These are phyloP conservation scores for Tricholoma hemisulphureum DNA, from an alignment of 768 basidiomycete species.

Conservation along the genomic window DNA sequence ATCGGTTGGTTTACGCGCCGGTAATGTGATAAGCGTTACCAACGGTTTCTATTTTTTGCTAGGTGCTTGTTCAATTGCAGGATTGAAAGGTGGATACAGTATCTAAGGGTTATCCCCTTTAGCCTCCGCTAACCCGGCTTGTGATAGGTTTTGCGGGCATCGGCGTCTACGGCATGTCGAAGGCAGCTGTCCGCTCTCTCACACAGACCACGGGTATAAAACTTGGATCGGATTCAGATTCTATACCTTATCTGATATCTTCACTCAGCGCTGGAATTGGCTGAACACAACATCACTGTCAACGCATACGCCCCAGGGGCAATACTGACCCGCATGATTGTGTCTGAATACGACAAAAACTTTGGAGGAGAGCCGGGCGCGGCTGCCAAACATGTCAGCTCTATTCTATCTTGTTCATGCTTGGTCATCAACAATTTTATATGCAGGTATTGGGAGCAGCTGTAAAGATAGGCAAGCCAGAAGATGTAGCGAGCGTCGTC, in stretches of 20 bases:
- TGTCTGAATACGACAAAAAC: background rate
- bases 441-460: background rate
- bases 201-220: conserved; percentile 38
- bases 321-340: background rate
- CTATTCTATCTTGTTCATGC: background rate
- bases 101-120: no score
- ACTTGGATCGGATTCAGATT: background rate
- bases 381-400: background rate
- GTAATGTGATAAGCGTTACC: no score
- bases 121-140: background rate
- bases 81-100: conserved; percentile 23
- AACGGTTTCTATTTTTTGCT: no score
- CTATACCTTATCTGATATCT: background rate
- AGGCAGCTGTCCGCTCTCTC: conserved; percentile 41
- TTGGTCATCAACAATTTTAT: background rate
- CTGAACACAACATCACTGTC: conserved; percentile 31
- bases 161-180: conserved; percentile 34
- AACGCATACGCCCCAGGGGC: conserved; percentile 40
- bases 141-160: conserved; percentile 13
- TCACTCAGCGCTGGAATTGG: conserved; percentile 29
- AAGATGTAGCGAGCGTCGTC: conserved; percentile 33
- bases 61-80: conserved; percentile 35
- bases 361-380: background rate
- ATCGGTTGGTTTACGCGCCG: no score
- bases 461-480: conserved; percentile 25